phyloP scores from a whole-genome alignment of 73 alveolate species.

The Breviolum minutum region DNA sequence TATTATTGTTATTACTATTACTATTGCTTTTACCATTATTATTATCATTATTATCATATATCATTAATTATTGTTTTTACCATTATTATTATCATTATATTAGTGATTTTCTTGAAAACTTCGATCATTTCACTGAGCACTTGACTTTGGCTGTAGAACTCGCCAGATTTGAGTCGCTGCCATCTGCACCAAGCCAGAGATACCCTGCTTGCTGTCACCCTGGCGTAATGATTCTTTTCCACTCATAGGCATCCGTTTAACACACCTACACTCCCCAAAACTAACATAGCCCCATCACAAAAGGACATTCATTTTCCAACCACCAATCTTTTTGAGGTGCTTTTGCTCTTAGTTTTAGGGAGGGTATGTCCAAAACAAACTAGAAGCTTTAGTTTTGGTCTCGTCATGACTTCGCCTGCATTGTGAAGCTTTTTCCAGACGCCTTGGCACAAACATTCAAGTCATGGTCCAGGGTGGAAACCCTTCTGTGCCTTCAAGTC shows the following conservation, averaged over 20 bases:
- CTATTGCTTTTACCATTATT: no score
- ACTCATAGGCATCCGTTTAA: background rate
- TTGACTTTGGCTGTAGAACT: background rate
- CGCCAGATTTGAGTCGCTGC: constrained; percentile 29
- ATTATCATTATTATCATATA: no score
- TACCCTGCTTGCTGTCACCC: background rate
- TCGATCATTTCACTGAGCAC: background rate
- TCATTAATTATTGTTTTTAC: no score
- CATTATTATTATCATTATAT: no score
- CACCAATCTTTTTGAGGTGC: background rate
- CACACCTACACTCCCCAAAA: background rate
- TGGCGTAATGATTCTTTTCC: background rate
- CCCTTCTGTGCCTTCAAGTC: background rate
- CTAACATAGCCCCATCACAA: background rate
- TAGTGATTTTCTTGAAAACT: no score
- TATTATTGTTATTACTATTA: no score
- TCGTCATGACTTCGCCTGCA: constrained; percentile 18
- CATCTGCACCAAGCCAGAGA: constrained; percentile 25
- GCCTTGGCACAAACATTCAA: background rate
- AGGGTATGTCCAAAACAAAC: background rate
- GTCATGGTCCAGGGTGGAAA: background rate
- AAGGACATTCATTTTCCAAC: background rate
- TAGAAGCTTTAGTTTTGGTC: background rate
- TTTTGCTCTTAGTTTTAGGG: background rate
- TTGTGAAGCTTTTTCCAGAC: constrained; percentile 37